A percentile compares a stretch with the other conserved stretches of the same genome.
These are phyloP conservation scores for Fomitopsis schrenkii DNA, from an alignment of 1,284 basidiomycete genomes.

Conservation along the genomic window DNA sequence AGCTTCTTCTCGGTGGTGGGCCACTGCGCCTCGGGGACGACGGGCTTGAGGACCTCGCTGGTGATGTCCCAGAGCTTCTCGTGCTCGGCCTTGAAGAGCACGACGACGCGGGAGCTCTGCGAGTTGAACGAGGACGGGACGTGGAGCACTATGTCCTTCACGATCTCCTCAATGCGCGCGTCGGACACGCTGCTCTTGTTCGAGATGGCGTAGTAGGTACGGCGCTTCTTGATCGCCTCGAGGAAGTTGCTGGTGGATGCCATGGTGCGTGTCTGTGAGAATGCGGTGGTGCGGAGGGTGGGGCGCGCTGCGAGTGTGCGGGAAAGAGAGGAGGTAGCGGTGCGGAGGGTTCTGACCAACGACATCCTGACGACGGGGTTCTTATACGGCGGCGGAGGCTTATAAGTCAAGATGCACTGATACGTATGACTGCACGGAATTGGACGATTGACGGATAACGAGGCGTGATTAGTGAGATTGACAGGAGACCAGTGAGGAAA, in stretches of 20 bases:
- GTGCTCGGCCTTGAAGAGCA: slow-evolving; percentile 21
- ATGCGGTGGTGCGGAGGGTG: not conserved
- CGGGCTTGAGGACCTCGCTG: slow-evolving; percentile 17
- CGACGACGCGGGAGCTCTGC: slow-evolving; percentile 21
- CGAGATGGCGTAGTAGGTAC: slow-evolving; percentile 19
- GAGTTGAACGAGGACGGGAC: slow-evolving; percentile 22
- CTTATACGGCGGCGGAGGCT: not conserved
- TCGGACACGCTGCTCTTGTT: slow-evolving; percentile 20
- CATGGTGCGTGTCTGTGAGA: slow-evolving; percentile 13
- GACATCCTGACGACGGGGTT: not conserved
- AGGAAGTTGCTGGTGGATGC: slow-evolving; percentile 17
- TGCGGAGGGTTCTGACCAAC: slow-evolving; percentile 1
- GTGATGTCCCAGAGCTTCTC: slow-evolving; percentile 24
- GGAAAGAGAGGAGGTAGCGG: not conserved
- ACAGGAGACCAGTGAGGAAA: not conserved
- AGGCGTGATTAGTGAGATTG: not conserved
- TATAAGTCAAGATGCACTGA: not conserved
- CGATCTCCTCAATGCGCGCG: slow-evolving; percentile 21
- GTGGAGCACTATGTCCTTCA: slow-evolving; percentile 19
- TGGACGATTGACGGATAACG: not conserved
- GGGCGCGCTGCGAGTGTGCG: not conserved
- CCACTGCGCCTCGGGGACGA: slow-evolving; percentile 20
- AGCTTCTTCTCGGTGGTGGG: slow-evolving; percentile 18
- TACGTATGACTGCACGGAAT: not conserved
- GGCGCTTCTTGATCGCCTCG: slow-evolving; percentile 21